Evolutionary conservation across 208 protist genomes (phyloP).

Genomic region (Kentomonas sorsogonicus): DNA sequence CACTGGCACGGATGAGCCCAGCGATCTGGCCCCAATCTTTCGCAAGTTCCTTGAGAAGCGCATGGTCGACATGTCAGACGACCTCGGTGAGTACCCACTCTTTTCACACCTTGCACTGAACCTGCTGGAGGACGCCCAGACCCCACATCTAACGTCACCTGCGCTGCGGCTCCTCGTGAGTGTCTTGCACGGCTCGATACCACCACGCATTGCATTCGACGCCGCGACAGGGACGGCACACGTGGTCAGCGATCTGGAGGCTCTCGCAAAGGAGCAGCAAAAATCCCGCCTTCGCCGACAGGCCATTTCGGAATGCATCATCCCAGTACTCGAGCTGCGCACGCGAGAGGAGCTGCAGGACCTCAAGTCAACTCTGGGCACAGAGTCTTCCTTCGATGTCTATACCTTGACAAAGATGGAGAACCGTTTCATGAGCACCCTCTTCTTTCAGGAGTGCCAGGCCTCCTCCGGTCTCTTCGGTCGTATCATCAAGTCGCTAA

Average conservation of each 20-base stretch:
- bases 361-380: conserved; percentile 42
- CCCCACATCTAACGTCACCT: conserved; percentile 23
- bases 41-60: conserved; percentile 18
- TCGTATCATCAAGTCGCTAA: conserved; percentile 19
- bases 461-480: conserved; percentile 49
- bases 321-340: conserved; percentile 64
- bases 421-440: conserved; percentile 57
- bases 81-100: conserved; percentile 20
- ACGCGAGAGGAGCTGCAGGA: conserved; percentile 33
- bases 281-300: conserved; percentile 54
- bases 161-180: conserved; percentile 44
- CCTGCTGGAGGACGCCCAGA: conserved; percentile 33
- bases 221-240: conserved; percentile 53
- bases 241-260: conserved; percentile 48
- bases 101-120: conserved; percentile 66
- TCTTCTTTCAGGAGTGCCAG: conserved; percentile 69
- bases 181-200: conserved; percentile 42
- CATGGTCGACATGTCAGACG: conserved; percentile 13
- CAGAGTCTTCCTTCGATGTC: conserved; percentile 63
- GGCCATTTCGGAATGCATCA: conserved; percentile 57
- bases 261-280: conserved; percentile 50
- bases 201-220: conserved; percentile 67
- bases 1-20: neutral
- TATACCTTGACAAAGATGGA: conserved; percentile 25
- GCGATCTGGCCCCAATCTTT: neutral